Evolutionary conservation across 139 green algal species (phyloP).

Genomic region (Asterochloris erici): DNA sequence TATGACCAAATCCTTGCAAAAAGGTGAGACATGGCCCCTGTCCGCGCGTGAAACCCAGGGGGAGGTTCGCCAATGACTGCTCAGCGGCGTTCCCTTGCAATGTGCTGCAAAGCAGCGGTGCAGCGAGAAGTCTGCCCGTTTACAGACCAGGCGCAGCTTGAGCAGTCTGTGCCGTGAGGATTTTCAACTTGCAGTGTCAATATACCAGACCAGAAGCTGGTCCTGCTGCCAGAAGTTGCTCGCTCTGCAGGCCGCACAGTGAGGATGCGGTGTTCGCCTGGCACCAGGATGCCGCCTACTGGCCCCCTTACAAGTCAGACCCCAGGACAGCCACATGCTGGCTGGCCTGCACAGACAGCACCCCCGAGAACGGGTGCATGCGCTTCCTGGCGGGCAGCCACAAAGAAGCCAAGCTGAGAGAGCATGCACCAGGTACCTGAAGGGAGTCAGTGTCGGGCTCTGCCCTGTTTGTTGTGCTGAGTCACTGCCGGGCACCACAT

Average conservation of each 20-base stretch:
- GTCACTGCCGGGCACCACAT: not conserved
- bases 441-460: not conserved
- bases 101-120: no score
- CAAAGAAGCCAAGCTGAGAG: conserved; percentile 40
- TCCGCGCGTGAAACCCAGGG: no score
- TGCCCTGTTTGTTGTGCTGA: not conserved
- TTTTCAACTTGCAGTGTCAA: no score
- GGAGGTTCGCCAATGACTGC: no score
- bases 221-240: no score
- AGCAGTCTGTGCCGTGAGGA: no score
- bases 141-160: no score
- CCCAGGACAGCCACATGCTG: conserved; percentile 61
- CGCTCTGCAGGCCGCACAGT: conserved; percentile 19
- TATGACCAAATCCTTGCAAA: conserved; percentile 71
- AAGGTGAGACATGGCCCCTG: not conserved
- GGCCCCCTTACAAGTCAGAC: conserved; percentile 43
- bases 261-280: conserved; percentile 57
- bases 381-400: conserved; percentile 57
- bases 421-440: conserved; percentile 46
- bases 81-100: no score
- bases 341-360: conserved; percentile 53
- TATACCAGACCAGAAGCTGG: no score
- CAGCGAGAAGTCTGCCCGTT: no score
- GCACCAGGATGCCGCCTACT: conserved; percentile 65
- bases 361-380: conserved; percentile 63